Evolutionary conservation across 2,329 filamentous ascomycete species (phyloP), one percentile per base, ranked within the genome.

Genomic region (Pseudomassariella vexata): DNA sequence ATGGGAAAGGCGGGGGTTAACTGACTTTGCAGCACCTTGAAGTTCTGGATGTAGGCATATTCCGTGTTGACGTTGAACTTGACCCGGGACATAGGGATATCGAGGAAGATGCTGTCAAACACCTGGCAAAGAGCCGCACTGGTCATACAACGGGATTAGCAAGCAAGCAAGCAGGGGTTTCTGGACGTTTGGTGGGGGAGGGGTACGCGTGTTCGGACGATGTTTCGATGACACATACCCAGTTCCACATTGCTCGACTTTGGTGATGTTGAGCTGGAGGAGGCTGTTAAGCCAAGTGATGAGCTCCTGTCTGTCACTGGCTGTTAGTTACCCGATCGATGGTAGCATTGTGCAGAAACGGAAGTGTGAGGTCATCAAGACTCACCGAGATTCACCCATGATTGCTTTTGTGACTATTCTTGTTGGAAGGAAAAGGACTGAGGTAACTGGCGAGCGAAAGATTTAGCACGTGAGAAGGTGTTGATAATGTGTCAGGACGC

Each of bases 51-150:
- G 62, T 98, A 98, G 46, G 87, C 85, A 63, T 95, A 96, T 71
- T 98, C 92, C 47, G 82, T 83, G 65, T 89, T 95, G 54, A 90
- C 90, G 58, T 95, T 95, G 75, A 98, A 98, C 68, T 95, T 95
- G 67, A 98, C 90, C 49, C 86, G 80, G 45, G 79, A 72, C 92
- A 98, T 96, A 46, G 90, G 88, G 20, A 96, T 73, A 61, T 98
- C 92, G 66, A 77, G 79, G 70, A 88, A 96, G 69, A 98, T 95
- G 62, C 88, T 95, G 70, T 98, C 92, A 62, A 95, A 95, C 52
- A 98, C 79, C 66, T 98, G 92, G 69, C 92, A 98, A 41, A 95
- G 76, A 28, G 90, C 90, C 48, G 92, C 90, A 59, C 90, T 96
- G 55, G 34, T 41, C 31, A 30, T 19, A 26, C 23, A 20, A n/a